Evolutionary conservation across 495 filamentous ascomycete genomes (phyloP).

Genomic region (Chaetomium fimeti): DNA sequence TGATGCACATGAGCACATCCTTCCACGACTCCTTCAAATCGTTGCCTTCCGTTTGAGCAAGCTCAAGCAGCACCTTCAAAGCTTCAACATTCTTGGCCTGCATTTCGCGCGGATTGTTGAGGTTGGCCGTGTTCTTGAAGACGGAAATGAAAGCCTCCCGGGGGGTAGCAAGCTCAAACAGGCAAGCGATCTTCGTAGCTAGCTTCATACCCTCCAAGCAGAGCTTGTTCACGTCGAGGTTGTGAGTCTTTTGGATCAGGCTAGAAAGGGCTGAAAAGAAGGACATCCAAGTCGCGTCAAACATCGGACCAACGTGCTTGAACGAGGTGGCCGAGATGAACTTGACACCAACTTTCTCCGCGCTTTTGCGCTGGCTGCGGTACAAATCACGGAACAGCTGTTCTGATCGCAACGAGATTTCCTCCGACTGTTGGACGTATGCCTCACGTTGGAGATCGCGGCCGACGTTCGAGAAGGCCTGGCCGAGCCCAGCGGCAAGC

Average conservation of each 20-base stretch:
- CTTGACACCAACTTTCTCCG: slow-evolving; percentile 64
- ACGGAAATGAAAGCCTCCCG: slow-evolving; percentile 92
- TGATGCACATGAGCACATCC: slow-evolving; percentile 92
- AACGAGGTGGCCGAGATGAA: slow-evolving; percentile 92
- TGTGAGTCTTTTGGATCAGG: slow-evolving; percentile 85
- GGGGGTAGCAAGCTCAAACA: slow-evolving; percentile 88
- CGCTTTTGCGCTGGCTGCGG: slow-evolving; percentile 74
- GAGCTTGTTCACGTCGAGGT: slow-evolving; percentile 82
- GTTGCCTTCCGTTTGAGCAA: slow-evolving; percentile 90
- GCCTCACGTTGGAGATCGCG: slow-evolving; percentile 91
- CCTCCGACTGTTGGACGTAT: slow-evolving; percentile 89
- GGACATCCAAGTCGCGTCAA: slow-evolving; percentile 99
- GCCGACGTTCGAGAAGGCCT: slow-evolving; percentile 84
- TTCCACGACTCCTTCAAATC: slow-evolving; percentile 86
- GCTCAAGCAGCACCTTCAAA: slow-evolving; percentile 81
- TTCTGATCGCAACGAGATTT: slow-evolving; percentile 65
- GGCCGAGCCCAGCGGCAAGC: slow-evolving; percentile 80
- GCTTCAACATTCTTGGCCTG: slow-evolving; percentile 95
- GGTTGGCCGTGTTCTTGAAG: slow-evolving; percentile 87
- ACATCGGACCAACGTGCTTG: slow-evolving; percentile 96
- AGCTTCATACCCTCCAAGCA: slow-evolving; percentile 96
- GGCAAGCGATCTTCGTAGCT: slow-evolving; percentile 85
- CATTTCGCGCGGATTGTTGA: slow-evolving; percentile 94
- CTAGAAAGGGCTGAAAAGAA: slow-evolving; percentile 92
- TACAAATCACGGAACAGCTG: slow-evolving; percentile 91